A percentile compares a stretch with the other conserved stretches of the same genome.
These are phyloP conservation scores for Malus asiatica DNA, from an alignment of 306 rosid species.

Conservation along the genomic window DNA sequence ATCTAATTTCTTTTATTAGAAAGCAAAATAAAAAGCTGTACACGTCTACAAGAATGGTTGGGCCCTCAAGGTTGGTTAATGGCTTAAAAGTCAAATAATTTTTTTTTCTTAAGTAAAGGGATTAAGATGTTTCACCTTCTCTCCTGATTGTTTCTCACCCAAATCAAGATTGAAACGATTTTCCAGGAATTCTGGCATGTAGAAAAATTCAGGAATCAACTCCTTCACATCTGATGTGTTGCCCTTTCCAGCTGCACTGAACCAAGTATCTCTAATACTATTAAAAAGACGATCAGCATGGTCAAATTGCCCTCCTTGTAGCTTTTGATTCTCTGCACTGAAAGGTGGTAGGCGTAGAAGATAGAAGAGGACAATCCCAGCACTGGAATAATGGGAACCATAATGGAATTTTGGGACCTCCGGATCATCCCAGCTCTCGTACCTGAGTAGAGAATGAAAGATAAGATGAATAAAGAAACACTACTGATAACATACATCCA, in stretches of 20 bases:
- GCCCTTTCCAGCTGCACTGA: constrained; percentile 97
- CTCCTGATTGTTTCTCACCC: constrained; percentile 99
- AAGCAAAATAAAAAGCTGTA: background rate
- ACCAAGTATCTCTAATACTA: constrained; percentile 92
- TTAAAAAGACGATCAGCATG: constrained; percentile 99
- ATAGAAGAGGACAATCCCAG: constrained; percentile 98
- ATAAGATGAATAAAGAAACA: background rate
- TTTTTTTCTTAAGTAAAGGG: background rate
- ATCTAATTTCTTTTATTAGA: background rate
- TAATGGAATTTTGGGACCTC: constrained; percentile 98
- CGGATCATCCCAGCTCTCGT: constrained; percentile 99
- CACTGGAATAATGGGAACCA: constrained; percentile 99
- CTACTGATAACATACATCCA: background rate
- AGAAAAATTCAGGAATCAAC: constrained; percentile 95
- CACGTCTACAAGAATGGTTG: background rate
- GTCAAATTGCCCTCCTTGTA: constrained; percentile 99
- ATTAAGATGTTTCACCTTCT: constrained; percentile 54
- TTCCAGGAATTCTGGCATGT: constrained; percentile 91
- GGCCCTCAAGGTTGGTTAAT: background rate
- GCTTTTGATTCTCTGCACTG: constrained; percentile 90
- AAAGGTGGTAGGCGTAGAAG: constrained; percentile 95
- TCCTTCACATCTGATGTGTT: constrained; percentile 99
- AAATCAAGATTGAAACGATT: constrained; percentile 87
- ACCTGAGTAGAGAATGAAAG: constrained; percentile 32
- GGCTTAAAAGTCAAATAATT: background rate